These are phyloP conservation scores for Rhodotorula sp. DNA, from an alignment of 1,284 basidiomycete species.

Conservation along the genomic window DNA sequence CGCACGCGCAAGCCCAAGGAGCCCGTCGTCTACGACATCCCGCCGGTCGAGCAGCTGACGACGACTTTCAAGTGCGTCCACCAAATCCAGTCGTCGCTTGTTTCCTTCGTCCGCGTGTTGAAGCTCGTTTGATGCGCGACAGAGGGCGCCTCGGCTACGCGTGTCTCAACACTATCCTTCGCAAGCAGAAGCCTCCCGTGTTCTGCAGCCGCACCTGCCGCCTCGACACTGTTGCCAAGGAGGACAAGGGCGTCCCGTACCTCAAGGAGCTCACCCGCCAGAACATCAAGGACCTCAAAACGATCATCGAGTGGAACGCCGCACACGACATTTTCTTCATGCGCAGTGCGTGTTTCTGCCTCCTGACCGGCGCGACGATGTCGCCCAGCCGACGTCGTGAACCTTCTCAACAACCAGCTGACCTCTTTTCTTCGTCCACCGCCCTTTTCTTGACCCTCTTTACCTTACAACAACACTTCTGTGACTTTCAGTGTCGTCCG, in stretches of 20 bases:
- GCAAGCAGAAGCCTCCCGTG: constrained; percentile 66
- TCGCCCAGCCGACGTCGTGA: too few relatives aligned
- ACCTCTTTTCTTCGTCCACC: neutral
- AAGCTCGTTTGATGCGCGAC: constrained; percentile 45
- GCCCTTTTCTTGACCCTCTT: neutral
- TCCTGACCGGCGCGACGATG: too few relatives aligned
- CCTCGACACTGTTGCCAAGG: constrained; percentile 69
- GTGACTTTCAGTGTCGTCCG: constrained; percentile 63
- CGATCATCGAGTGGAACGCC: constrained; percentile 81
- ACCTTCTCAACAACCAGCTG: constrained; percentile 58
- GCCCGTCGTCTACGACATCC: constrained; percentile 68
- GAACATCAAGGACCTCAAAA: constrained; percentile 69
- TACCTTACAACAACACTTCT: too few relatives aligned
- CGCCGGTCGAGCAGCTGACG: constrained; percentile 54
- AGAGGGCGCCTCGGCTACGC: constrained; percentile 62
- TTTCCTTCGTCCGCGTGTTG: neutral
- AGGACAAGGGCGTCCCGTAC: constrained; percentile 72
- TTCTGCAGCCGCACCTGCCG: constrained; percentile 72
- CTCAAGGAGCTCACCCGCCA: constrained; percentile 74
- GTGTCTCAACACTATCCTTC: constrained; percentile 78
- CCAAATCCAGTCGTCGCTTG: neutral
- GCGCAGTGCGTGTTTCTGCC: constrained; percentile 16
- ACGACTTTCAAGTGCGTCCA: constrained; percentile 57
- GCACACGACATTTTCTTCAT: constrained; percentile 59
- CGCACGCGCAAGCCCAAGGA: constrained; percentile 59